These are phyloP conservation scores for Daldinia sp. DNA, from an alignment of 2,329 filamentous ascomycete genomes.

Conservation along the genomic window DNA sequence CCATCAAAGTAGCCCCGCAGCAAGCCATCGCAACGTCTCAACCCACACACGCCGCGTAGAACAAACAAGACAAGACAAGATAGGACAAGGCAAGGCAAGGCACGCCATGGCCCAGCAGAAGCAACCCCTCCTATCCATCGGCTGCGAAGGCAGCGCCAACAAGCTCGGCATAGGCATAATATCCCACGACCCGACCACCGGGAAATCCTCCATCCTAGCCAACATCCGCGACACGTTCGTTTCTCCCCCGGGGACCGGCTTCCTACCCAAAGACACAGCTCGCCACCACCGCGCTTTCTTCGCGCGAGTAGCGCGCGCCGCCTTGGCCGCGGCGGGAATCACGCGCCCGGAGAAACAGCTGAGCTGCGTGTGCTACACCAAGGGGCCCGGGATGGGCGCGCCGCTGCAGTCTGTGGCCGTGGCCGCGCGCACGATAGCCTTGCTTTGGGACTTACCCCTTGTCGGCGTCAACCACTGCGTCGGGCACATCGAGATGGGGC, in stretches of 20 bases:
- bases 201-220: constrained; percentile 76
- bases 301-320: constrained; percentile 78
- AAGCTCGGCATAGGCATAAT: constrained; percentile 96
- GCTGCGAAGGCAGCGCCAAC: constrained; percentile 92
- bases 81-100: not conserved
- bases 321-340: constrained; percentile 74
- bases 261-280: constrained; percentile 96
- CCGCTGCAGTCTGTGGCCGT: constrained; percentile 88
- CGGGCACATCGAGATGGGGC: constrained; percentile 98
- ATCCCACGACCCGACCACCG: constrained; percentile 69
- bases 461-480: constrained; percentile 98
- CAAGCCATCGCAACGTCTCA: not conserved
- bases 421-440: constrained; percentile 79
- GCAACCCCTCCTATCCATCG: constrained; percentile 60
- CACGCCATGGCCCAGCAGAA: constrained; percentile 18
- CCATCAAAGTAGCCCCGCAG: not conserved
- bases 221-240: constrained; percentile 95
- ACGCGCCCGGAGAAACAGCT: constrained; percentile 65
- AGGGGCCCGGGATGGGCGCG: constrained; percentile 95
- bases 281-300: constrained; percentile 90
- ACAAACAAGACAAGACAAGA: not conserved
- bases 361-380: constrained; percentile 94
- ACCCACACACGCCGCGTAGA: not conserved
- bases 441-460: constrained; percentile 88
- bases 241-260: constrained; percentile 90